Base-by-base conservation (phyloP, 768 basidiomycete species). In the Termitomyces sp. region DNA sequence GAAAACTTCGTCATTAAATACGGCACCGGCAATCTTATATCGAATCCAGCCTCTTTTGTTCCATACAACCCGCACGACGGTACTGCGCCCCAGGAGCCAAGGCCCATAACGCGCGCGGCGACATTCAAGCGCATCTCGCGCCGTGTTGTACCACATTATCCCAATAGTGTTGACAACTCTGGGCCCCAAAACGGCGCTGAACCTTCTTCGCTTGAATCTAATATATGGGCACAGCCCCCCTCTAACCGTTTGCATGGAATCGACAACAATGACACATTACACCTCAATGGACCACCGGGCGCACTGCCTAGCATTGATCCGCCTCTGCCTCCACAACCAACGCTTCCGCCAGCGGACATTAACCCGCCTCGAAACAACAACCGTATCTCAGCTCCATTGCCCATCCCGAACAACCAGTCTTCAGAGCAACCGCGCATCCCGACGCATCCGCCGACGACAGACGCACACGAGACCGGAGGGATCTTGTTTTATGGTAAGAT, bases 401-500 rank as follows among this genome's bases (percentile, higher is more conserved):
- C 69, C 25, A 59, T 37, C 9, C 67, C 69, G 5, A 34, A 4
- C 2, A 49, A 49, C 20, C 56, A 53, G 20, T 40, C 42, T 31
- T 53, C 59, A 11, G 65, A 68, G 20, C 62, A 61, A 38, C 67
- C 58, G 0, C 67, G 65, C 5, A 62, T 65, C 53, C 68, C 69
- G 25, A 55, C 64, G 38, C 64, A 65, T n/a, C 66, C 72, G 9
- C 69, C 70, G n/a, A 69, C 71, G 17, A 71, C 72, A 15, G 69
- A 66, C 47, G 67, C 70, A 17, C 54, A 60, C 45, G 60, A 56
- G 38, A 61, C 56, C 4, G 69, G 65, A n/a, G 63, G 67, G 0
- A 87, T 97, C 52, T 67, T 96, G 67, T 96, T 97, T 73, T 95
- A 92, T 66, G 93, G 94, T 93, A 64, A 66, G 90, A 77, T 34